phyloP scores from a whole-genome alignment of 2,329 filamentous ascomycete genomes.

The Sclerotinia glacialis region DNA sequence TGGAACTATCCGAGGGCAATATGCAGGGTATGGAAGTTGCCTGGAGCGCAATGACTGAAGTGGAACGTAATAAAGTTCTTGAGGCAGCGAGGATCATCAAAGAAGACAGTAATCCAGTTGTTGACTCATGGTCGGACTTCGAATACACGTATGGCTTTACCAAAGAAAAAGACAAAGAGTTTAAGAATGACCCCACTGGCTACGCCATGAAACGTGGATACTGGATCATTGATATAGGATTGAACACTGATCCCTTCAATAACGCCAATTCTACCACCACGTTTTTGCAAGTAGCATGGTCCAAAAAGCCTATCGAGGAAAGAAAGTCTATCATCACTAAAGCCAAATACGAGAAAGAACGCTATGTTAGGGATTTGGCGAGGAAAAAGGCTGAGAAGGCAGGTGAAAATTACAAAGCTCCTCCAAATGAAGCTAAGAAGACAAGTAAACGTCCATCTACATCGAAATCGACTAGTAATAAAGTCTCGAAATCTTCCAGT shows the following conservation, averaged over 20 bases:
- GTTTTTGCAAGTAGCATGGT: constrained; percentile 1
- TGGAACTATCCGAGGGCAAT: neutral
- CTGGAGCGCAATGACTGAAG: neutral
- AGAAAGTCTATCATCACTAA: neutral
- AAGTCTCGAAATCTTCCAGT: neutral
- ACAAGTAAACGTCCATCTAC: neutral
- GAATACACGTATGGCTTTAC: neutral
- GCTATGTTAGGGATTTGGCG: neutral
- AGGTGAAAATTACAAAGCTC: constrained; percentile 5
- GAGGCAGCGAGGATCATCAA: neutral
- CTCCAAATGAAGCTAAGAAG: neutral
- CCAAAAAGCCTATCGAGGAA: neutral
- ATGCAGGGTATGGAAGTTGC: constrained; percentile 9
- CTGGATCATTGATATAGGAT: neutral
- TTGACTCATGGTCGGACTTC: neutral
- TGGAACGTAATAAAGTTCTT: neutral
- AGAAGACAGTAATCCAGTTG: neutral
- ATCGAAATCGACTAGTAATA: neutral
- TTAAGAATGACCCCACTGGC: neutral
- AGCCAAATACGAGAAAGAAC: constrained; percentile 10
- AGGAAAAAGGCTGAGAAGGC: neutral
- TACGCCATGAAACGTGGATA: neutral
- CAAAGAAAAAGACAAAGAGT: neutral
- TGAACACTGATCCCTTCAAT: neutral
- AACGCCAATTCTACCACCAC: neutral